Evolutionary conservation across 2,329 filamentous ascomycete species (phyloP), one percentile per base, ranked within the genome.

Genomic region (Alternaria conjuncta): DNA sequence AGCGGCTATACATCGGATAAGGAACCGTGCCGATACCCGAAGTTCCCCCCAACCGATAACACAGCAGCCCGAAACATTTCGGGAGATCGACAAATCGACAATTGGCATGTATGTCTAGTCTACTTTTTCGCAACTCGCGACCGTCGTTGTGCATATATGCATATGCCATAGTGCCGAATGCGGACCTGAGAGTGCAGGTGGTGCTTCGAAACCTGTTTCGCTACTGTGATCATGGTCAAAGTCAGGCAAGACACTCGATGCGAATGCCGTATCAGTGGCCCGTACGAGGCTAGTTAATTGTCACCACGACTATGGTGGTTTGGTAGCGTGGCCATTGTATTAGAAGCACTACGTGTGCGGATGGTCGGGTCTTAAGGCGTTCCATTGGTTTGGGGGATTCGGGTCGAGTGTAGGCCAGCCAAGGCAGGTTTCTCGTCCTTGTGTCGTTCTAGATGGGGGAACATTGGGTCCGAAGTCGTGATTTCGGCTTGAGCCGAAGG

Each of bases 51-150:
- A 41, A 56, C 43, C 25, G 21, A 43, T 53, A 59, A 41, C 28
- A 58, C 43, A 25, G 32, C 15, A 8, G 20, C 23, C 62, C 64
- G 55, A 69, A 51, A 45, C 43, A 53, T 50, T 44, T 69, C 66
- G 66, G 66, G 66, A 67, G 59, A 69, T 69, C 60, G 64, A 67
- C 59, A 32, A n/a, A 59, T 64, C 55, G 51, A 21, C 23, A 44
- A 32, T 46, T 21, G 43, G 36, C 36, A 41, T 26, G 15, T 30
- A 15, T 18, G 36, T 54, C 21, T 60, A 28, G 57, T 53, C 30
- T 8, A 5, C 8, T 41, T 11, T 26, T 10, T 10, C 25, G 25
- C 25, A 26, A 26, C 25, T 26, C 8, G 25, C 25, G 25, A 26
- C 25, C 9, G 25, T 53, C 20, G 20, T 21, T 23, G 32, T 53